Evolutionary conservation across 202 grass and related monocot species (phyloP).

Genomic region (Zoysia matrella): DNA sequence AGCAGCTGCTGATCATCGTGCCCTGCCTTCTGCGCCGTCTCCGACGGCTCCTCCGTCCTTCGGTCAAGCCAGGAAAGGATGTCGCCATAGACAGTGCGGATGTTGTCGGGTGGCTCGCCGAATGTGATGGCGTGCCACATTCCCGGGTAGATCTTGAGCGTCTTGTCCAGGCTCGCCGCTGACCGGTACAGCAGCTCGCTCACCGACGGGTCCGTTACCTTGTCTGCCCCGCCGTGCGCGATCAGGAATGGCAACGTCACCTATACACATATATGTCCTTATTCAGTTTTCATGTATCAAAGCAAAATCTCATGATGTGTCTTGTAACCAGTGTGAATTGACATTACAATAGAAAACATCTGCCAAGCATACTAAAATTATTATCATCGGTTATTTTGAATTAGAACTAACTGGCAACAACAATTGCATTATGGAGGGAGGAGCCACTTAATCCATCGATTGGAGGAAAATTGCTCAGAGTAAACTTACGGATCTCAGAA

Average conservation of each 20-base stretch:
- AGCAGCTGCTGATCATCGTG: constrained; percentile 45
- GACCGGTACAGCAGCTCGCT: constrained; percentile 54
- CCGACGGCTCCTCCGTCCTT: constrained; percentile 25
- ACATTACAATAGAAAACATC: too few species aligned
- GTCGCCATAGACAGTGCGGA: constrained; percentile 62
- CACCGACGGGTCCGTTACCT: constrained; percentile 60
- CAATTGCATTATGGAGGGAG: too few species aligned
- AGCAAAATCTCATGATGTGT: not conserved
- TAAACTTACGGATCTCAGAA: too few species aligned
- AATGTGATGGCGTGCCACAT: constrained; percentile 95
- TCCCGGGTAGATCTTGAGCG: constrained; percentile 60
- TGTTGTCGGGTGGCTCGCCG: constrained; percentile 61
- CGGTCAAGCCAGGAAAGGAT: constrained; percentile 66
- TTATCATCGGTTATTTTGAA: too few species aligned
- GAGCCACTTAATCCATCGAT: too few species aligned
- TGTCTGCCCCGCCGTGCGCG: constrained; percentile 71
- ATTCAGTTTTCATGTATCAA: not conserved
- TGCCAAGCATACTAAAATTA: too few species aligned
- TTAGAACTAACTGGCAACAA: too few species aligned
- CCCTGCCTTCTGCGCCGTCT: constrained; percentile 37
- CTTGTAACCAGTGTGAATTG: too few species aligned
- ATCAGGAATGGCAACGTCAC: constrained; percentile 66
- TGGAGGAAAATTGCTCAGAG: too few species aligned
- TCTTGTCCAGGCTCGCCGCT: not conserved
- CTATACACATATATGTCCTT: not conserved